Percentiles rank a stretch among this genome's conserved stretches.
These are phyloP conservation scores for Coemansia sp. DNA, from an alignment of 192 early-diverging fungal species.

Conservation along the genomic window DNA sequence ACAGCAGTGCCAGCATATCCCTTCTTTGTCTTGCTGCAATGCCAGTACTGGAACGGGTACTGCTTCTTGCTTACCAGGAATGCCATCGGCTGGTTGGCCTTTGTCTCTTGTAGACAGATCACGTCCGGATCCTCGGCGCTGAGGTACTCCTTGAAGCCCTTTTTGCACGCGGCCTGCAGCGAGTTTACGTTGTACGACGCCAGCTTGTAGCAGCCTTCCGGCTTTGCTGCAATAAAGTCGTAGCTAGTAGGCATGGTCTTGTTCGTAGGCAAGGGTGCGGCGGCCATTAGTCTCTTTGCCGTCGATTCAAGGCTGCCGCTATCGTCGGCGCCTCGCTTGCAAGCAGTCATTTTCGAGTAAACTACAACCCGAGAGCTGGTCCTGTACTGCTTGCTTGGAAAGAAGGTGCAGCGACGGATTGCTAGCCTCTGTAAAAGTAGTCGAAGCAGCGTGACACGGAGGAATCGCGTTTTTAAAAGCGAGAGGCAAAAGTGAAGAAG, in stretches of 20 bases:
- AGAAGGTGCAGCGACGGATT: not conserved
- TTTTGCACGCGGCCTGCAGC: conserved; percentile 71
- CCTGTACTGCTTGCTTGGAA: not conserved
- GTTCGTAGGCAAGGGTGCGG: conserved; percentile 53
- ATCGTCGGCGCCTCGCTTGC: conserved; percentile 24
- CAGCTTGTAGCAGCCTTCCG: conserved; percentile 59
- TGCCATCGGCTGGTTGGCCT: conserved; percentile 66
- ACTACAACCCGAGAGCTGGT: conserved; percentile 7
- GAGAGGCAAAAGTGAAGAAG: too few relatives aligned
- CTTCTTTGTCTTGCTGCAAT: conserved; percentile 64
- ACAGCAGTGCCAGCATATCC: conserved; percentile 76
- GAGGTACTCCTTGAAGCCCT: conserved; percentile 73
- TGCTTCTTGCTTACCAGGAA: conserved; percentile 58
- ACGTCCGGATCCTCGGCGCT: conserved; percentile 79
- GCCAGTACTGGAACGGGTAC: conserved; percentile 74
- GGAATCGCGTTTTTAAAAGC: not conserved
- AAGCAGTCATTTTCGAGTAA: conserved; percentile 14
- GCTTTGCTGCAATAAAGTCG: conserved; percentile 54
- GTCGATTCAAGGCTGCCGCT: not conserved
- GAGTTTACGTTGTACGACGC: conserved; percentile 79
- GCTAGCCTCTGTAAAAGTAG: not conserved
- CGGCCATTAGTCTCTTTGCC: conserved; percentile 16
- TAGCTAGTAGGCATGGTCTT: conserved; percentile 64
- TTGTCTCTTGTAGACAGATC: conserved; percentile 82
- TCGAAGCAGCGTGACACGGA: not conserved